Base-by-base conservation (phyloP, 371 early-diverging fungal genomes). In the Mortierella sp. region DNA sequence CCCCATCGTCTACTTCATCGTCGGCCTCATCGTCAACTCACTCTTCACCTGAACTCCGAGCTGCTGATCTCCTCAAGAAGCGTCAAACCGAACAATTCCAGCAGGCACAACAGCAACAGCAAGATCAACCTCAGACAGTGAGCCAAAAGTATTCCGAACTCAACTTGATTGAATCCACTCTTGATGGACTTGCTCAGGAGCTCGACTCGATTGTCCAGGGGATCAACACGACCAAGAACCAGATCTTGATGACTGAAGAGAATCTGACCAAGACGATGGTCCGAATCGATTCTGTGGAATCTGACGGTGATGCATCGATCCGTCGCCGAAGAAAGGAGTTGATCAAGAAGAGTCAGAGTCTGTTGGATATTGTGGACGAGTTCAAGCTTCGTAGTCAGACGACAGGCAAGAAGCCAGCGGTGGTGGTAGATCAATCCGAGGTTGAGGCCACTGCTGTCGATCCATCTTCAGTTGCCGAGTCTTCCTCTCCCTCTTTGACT, bases 201-300 rank as follows among this genome's bases (percentile, higher is more conserved):
- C 48, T 76, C 48, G 56, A 70, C 21, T 44, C 21, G 18, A 43
- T 45, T 14, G 45, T 53, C 23, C 53, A 53, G 53, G 53, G 53
- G 9, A 9, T 21, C 21, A 26, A 23, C 26, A 26, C 19, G 23
- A 53, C 9, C 11, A 53, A 53, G 53, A 19, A 26, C 53, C 71
- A 61, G 50, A 66, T 76, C 55, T 57, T 70, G n/a, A 26, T 51
- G 56, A 71, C 71, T 12, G 76, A 76, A 48, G 76, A 76, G 64
- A 67, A 68, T 56, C 5, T 76, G 64, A 76, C 62, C 57, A 70
- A 67, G 64, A 58, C 76, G 23, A 76, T 76, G 76, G 30, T 76
- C 63, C 26, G 53, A 19, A 64, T 76, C 29, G 76, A 76, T 58
- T 62, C 76, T 46, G 58, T 76, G 43, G 64, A 67, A 55, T 68